phyloP scores from a whole-genome alignment of 768 basidiomycete species.

The Pulveroboletus frians region DNA sequence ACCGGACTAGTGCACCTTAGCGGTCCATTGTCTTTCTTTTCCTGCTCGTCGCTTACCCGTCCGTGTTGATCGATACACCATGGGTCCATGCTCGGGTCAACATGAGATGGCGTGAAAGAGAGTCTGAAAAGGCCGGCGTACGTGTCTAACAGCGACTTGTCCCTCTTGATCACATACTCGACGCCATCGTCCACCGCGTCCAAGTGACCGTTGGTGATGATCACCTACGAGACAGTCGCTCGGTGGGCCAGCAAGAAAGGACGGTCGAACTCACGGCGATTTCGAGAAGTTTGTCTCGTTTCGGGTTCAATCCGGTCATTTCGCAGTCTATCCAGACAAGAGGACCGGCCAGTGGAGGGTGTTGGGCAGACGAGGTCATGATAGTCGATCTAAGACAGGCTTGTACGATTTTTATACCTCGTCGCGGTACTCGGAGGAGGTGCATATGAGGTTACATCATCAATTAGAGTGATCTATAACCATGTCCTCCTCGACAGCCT shows the following conservation, averaged over 20 bases:
- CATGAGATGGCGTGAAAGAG: not conserved
- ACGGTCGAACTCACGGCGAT: slow-evolving; percentile 48
- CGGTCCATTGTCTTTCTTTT: not conserved
- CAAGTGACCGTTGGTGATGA: slow-evolving; percentile 84
- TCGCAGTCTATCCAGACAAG: slow-evolving; percentile 77
- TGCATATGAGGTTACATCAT: not conserved
- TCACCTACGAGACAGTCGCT: slow-evolving; percentile 43
- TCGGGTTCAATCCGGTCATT: slow-evolving; percentile 70
- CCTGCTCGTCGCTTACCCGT: not conserved
- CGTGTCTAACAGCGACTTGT: slow-evolving; percentile 33
- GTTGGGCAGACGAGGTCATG: slow-evolving; percentile 3
- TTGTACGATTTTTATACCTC: not conserved
- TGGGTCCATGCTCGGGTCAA: not conserved
- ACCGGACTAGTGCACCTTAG: not conserved
- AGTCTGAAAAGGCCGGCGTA: slow-evolving; percentile 30
- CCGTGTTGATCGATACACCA: slow-evolving; percentile 1
- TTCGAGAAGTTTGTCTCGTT: slow-evolving; percentile 41
- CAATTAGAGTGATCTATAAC: not conserved
- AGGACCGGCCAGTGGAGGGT: slow-evolving; percentile 9
- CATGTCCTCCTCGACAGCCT: slow-evolving; percentile 51
- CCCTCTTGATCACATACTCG: slow-evolving; percentile 66
- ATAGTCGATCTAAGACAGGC: not conserved
- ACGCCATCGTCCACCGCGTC: slow-evolving; percentile 78
- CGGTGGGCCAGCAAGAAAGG: not conserved
- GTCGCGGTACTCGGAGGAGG: not conserved